Conservation (phyloP, 164 flowering plant genomes). For the Brasenia schreberi region DNA sequence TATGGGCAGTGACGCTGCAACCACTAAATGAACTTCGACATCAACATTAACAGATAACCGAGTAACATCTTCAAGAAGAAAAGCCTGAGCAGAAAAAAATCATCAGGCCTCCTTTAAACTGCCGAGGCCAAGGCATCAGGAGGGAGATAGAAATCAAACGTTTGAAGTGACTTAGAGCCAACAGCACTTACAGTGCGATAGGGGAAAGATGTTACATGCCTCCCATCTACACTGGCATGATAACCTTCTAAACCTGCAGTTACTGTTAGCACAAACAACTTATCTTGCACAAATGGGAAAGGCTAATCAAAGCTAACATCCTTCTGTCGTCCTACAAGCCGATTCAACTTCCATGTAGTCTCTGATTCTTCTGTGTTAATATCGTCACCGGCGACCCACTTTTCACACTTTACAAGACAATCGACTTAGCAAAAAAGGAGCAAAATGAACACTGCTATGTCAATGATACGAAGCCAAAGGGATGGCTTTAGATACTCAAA, state of each 20-base stretch:
- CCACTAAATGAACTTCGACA: constrained; percentile 56
- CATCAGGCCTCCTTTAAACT: neutral
- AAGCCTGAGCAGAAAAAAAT: constrained; percentile 40
- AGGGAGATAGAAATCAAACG: neutral
- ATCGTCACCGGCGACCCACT: constrained; percentile 61
- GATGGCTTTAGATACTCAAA: no score
- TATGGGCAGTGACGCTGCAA: constrained; percentile 88
- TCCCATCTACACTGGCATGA: constrained; percentile 62
- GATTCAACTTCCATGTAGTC: constrained; percentile 53
- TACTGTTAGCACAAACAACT: constrained; percentile 57
- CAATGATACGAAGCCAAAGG: no score
- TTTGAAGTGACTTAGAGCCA: neutral
- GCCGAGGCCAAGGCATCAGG: neutral
- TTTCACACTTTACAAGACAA: constrained; percentile 63
- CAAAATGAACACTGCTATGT: no score
- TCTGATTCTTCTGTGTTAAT: constrained; percentile 36
- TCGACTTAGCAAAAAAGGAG: constrained; percentile 27
- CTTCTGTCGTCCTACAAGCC: constrained; percentile 44
- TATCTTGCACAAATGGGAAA: constrained; percentile 51
- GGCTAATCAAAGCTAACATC: constrained; percentile 48
- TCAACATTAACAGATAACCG: constrained; percentile 75
- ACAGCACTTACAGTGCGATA: constrained; percentile 56
- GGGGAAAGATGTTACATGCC: constrained; percentile 65
- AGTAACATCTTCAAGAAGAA: constrained; percentile 92
- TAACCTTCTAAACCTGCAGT: constrained; percentile 77